A percentile compares a stretch with the other conserved stretches of the same genome.
Conservation (phyloP, 768 basidiomycete species). For the Amylocystis lapponica region DNA sequence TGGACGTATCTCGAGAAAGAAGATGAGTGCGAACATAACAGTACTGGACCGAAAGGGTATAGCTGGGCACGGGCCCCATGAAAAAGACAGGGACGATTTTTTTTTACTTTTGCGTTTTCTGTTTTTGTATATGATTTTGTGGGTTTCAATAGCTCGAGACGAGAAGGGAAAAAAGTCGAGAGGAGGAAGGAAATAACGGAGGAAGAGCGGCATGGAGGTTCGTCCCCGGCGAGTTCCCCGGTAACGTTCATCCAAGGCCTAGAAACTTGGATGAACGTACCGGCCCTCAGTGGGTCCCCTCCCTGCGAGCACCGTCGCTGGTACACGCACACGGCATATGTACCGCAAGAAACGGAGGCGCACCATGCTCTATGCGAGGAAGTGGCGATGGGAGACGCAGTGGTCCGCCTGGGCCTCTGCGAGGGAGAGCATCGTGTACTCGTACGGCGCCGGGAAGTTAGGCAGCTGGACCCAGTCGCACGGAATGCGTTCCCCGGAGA, state of each 20-base stretch:
- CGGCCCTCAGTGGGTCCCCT: neutral
- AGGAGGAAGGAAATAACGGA: too few relatives aligned
- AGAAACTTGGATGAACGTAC: neutral
- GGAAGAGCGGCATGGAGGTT: neutral
- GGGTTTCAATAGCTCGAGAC: too few relatives aligned
- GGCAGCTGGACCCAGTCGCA: slow-evolving; percentile 1
- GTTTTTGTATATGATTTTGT: neutral
- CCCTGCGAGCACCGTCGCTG: too few relatives aligned
- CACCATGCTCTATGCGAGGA: neutral
- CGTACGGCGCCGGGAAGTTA: slow-evolving; percentile 2
- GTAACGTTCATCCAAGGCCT: neutral
- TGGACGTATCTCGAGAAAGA: too few relatives aligned
- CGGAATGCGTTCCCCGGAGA: slow-evolving; percentile 1
- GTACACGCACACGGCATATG: too few relatives aligned
- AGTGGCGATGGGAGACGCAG: slow-evolving; percentile 5
- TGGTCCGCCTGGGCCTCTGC: slow-evolving; percentile 4
- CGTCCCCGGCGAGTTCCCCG: too few relatives aligned
- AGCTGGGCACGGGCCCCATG: too few relatives aligned
- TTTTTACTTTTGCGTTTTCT: neutral
- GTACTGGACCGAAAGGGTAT: too few relatives aligned
- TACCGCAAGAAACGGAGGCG: too few relatives aligned
- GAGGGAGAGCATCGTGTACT: slow-evolving; percentile 7
- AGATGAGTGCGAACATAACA: too few relatives aligned
- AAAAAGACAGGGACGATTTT: neutral
- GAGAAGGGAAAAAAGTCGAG: too few relatives aligned